These are phyloP conservation scores for Solanum raphanifolium DNA, from an alignment of 257 asterid genomes.

Conservation along the genomic window DNA sequence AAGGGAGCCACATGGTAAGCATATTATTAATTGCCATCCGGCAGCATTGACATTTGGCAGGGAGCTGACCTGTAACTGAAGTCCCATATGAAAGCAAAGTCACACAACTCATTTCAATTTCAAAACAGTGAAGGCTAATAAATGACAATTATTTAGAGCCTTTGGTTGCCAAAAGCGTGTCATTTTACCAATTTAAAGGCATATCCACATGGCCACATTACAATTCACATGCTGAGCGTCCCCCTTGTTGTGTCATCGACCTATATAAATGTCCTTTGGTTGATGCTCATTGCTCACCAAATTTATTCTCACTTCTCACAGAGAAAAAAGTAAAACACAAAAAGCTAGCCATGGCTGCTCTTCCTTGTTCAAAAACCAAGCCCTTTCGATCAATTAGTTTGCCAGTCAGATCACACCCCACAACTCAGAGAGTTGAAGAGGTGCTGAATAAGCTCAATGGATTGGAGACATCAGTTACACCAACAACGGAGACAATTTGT, in stretches of 20 bases:
- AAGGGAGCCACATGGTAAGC: background rate
- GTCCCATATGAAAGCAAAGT: background rate
- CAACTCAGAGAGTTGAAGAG: background rate
- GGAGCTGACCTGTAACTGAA: background rate
- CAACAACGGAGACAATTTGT: background rate
- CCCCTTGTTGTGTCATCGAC: background rate
- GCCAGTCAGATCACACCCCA: constrained; percentile 9
- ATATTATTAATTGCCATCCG: background rate
- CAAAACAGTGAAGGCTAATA: background rate
- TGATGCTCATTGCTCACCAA: background rate
- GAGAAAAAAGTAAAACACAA: background rate
- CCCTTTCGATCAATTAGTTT: constrained; percentile 1
- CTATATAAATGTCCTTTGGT: background rate
- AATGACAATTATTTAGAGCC: background rate
- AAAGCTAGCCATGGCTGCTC: background rate
- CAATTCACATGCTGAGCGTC: background rate
- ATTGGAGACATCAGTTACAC: background rate
- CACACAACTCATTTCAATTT: background rate
- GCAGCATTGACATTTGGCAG: background rate
- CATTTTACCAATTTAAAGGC: background rate
- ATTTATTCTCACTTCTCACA: background rate
- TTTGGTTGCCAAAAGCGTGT: background rate
- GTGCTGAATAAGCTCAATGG: background rate
- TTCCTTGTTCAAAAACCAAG: constrained; percentile 7
- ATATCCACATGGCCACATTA: background rate